Evolutionary conservation across 148 eudicot genomes (phyloP), one percentile per base, ranked within the genome.

Genomic region (Gaultheria prostrata): DNA sequence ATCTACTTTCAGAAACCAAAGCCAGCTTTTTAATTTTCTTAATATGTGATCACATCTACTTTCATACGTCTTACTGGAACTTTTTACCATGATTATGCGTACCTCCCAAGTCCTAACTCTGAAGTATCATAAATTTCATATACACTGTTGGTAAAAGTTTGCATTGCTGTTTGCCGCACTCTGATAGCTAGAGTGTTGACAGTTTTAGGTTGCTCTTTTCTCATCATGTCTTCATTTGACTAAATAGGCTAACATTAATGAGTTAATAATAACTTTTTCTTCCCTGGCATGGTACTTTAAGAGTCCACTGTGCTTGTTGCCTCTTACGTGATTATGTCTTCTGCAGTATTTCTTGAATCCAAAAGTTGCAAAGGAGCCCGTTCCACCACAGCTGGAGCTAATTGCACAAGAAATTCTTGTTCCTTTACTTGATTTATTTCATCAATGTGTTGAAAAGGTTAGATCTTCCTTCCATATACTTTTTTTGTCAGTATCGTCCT

Each of bases 311-410:
- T 76, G 39, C 24, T 81, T 49, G 83, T 28, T 65, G 57, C 39
- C 43, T 73, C 51, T 45, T 65, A 80, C 15, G 45, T 81, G 72
- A 20, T 30, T 26, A 69, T 17, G 51, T 83, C 57, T 87, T 32
- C 43, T 80, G 86, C 89, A 93, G 95, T 94, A 94, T 77, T 94
- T 94, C 81, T 84, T 92, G 88, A 92, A 94, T 84, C 97, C 95
- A 39, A 92, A 94, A 92, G 83, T 91, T 56, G 90, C 91, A 8
- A 94, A 90, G 89, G 97, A 94, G 87, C 94, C 95, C 3, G 91
- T 92, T 83, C 97, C 97, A 26, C 88, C 84, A 33, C 94, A 91
- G 90, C 85, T 94, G 73, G 92, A 94, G 88, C 87, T 84, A 45
- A 89, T 94, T 83, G 90, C 92, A 56, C 84, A 84, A 81, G 93